Base-by-base conservation (phyloP, 2,329 filamentous ascomycete genomes). In the Sporothrix pallida region DNA sequence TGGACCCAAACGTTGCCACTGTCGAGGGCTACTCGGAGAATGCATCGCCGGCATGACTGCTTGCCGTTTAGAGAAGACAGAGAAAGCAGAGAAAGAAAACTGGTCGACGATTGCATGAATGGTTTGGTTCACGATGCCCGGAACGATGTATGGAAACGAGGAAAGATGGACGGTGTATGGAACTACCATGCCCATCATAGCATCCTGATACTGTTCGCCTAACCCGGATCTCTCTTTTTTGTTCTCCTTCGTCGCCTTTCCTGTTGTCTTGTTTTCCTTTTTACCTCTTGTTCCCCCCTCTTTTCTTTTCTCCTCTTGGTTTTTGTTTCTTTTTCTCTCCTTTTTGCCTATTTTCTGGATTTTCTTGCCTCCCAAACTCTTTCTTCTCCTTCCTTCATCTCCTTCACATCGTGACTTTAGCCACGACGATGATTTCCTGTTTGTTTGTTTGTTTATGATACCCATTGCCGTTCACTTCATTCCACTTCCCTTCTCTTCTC, bases 301-400 rank as follows among this genome's bases (percentile, higher is more conserved):
- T 75, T 74, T 65, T 76, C 74, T 73, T 77, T 70, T 31, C 46
- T 37, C 7, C 76, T 76, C 7, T 76, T 76, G 75, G 75, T 74
- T 73, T 74, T 77, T 77, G 68, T 62, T 75, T 72, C 74, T 69
- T 69, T 58, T 72, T 63, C 46, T 46, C 54, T 31, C 12, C 67
- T 58, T 76, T 78, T 73, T 77, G 76, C 75, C 78, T 77, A 75
- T 77, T 78, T 77, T 71, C 73, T 69, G 68, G 37, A 75, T 62
- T 63, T 73, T 71, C 62, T 54, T 75, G 68, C 54, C 69, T 58
- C 70, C 58, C 70, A n/a, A 42, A 37, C 44, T 31, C 17, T 62
- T 58, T 60, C 3, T 3, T 9, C 23, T 37, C 20, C 23, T 26
- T 26, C 23, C 23, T 10, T 54, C 8, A 13, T 23, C 15, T 50